phyloP scores from a whole-genome alignment of 2,329 filamentous ascomycete species.

The Akanthomyces lecanii region DNA sequence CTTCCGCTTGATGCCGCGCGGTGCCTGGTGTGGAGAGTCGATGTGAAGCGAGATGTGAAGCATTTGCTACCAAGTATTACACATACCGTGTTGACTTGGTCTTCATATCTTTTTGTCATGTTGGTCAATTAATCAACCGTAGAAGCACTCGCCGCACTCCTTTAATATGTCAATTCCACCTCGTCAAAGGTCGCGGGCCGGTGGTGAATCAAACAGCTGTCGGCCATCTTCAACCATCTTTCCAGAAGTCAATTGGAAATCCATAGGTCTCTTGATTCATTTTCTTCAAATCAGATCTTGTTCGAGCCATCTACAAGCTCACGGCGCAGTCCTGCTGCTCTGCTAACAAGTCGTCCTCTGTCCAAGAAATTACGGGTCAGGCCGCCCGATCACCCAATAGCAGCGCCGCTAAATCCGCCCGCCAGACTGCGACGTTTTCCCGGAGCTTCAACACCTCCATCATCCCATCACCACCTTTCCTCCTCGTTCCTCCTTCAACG shows the following conservation, averaged over 20 bases:
- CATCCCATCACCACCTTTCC: not conserved
- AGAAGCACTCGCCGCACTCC: no score
- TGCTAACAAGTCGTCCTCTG: not conserved
- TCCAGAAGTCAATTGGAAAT: not conserved
- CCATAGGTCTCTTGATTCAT: not conserved
- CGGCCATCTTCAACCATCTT: not conserved
- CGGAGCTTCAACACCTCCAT: conserved; percentile 6
- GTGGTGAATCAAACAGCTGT: no score
- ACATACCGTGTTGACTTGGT: not conserved
- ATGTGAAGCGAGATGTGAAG: not conserved
- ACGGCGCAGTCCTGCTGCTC: not conserved
- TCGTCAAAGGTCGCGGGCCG: no score
- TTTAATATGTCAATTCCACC: no score
- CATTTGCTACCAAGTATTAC: not conserved
- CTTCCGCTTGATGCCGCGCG: not conserved
- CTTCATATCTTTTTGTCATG: no score
- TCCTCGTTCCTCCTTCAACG: not conserved
- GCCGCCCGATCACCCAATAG: not conserved
- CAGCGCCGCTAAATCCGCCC: conserved; percentile 2
- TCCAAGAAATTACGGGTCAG: not conserved
- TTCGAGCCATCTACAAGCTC: not conserved
- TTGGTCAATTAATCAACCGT: no score
- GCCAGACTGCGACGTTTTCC: conserved; percentile 15
- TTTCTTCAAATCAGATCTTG: not conserved
- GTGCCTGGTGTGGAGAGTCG: conserved; percentile 8